Evolutionary conservation across 2,329 filamentous ascomycete species (phyloP), one percentile per base, ranked within the genome.

Genomic region (Aureobasidium leucospermi): DNA sequence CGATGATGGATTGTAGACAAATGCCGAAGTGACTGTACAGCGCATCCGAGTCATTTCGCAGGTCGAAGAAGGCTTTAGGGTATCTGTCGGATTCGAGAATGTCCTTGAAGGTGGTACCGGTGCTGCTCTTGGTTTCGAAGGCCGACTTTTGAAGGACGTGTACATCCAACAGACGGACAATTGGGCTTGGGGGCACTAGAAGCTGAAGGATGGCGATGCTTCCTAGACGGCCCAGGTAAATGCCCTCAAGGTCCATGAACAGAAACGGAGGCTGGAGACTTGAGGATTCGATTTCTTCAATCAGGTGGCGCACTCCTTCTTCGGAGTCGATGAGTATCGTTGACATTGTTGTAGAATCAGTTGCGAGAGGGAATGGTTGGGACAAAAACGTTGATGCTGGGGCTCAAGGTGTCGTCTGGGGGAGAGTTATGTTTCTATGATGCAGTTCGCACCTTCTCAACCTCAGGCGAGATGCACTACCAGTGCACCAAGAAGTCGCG

Each of bases 1-100:
- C 81, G 2, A 76, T 62, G 9, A 84, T 65, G 0, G 79, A 76
- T 0, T 63, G 60, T 0, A 85, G 64, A 0, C 59, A 28, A 61
- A 85, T 71, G 0, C 65, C 42, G 62, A 70, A 83, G 36, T 75
- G 77, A 46, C 45, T 66, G 65, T 73, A 82, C 0, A 86, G 68
- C 0, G 82, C 81, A 63, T 85, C 79, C 0, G 82, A 81, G 64
- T 84, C 81, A 62, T 80, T 81, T 2, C 81, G 79, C 15, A 85
- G 73, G 61, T 86, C 82, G 64, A 84, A 85, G 61, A 85, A 75
- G 32, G 79, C 77, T 63, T 85, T 85, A 0, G 70, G 67, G 15
- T 79, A 76, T 0, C 48, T 8, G 0, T 62, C 6, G 0, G 71
- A 74, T 66, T 84, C 77, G 1, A 84, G 67, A 9, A 84, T 73